Conservation (phyloP, 371 early-diverging fungal species). For the Umbelopsis sp. region DNA sequence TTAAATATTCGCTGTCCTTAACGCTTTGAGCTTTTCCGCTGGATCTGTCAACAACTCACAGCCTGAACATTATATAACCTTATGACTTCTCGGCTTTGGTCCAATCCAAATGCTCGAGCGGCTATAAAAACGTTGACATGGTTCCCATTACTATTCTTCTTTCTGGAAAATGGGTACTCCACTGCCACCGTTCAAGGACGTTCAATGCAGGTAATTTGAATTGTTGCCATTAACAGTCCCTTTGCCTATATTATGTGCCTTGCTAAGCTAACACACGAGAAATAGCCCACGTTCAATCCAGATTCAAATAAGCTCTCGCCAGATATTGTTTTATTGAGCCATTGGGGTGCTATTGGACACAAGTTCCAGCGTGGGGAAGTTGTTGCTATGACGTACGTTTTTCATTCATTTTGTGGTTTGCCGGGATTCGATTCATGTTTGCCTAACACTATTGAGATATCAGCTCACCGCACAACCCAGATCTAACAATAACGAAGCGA, state of each 20-base stretch:
- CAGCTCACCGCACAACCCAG: slow-evolving; percentile 77
- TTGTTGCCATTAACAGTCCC: not conserved
- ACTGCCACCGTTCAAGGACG: slow-evolving; percentile 65
- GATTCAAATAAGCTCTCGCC: slow-evolving; percentile 70
- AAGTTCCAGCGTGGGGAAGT: slow-evolving; percentile 77
- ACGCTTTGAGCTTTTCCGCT: not conserved
- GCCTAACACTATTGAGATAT: slow-evolving; percentile 10
- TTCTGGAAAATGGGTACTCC: slow-evolving; percentile 65
- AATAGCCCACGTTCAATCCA: slow-evolving; percentile 87
- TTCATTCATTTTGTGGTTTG: not conserved
- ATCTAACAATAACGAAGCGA: slow-evolving; percentile 77
- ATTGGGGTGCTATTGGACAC: slow-evolving; percentile 56
- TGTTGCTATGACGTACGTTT: slow-evolving; percentile 71
- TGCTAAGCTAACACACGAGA: not conserved
- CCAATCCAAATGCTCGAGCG: slow-evolving; percentile 33
- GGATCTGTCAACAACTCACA: slow-evolving; percentile 10
- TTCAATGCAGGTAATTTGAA: slow-evolving; percentile 68
- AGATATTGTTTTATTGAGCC: slow-evolving; percentile 82
- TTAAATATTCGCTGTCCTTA: not conserved
- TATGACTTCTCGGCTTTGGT: slow-evolving; percentile 33
- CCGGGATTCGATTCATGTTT: slow-evolving; percentile 5
- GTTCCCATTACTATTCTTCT: slow-evolving; percentile 64
- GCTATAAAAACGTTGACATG: slow-evolving; percentile 47
- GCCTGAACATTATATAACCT: not conserved
- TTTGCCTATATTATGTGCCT: no score